Conservation (phyloP, 2,329 filamentous ascomycete species). For the Penicillium sp. region DNA sequence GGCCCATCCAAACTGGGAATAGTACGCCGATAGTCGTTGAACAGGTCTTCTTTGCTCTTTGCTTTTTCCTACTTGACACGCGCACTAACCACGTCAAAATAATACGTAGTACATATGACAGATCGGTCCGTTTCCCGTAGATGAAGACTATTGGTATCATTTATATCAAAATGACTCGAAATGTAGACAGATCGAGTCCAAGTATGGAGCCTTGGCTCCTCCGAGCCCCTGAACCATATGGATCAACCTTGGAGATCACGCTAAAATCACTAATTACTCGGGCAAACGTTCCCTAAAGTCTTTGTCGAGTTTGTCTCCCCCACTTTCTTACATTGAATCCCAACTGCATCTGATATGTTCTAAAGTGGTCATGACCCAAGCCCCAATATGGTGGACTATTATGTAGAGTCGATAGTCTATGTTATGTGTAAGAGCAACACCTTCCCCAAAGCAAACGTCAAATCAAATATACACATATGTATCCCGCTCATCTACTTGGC, state of each 20-base stretch:
- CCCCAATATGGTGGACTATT: background rate
- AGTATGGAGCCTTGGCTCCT: constrained; percentile 1
- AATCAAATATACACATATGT: constrained; percentile 4
- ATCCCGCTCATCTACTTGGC: constrained; percentile 14
- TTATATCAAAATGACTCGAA: background rate
- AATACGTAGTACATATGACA: background rate
- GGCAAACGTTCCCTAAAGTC: background rate
- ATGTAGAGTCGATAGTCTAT: constrained; percentile 11
- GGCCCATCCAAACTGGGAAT: constrained; percentile 10
- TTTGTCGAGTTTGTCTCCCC: background rate
- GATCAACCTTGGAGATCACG: constrained; percentile 6
- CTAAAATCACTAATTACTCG: background rate
- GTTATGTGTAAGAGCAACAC: constrained; percentile 10
- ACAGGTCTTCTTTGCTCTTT: background rate
- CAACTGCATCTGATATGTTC: constrained; percentile 6
- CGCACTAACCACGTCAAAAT: background rate
- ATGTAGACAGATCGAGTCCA: background rate
- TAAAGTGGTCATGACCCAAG: background rate
- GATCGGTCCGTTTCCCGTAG: background rate
- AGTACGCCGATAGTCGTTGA: constrained; percentile 4
- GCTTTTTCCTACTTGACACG: background rate
- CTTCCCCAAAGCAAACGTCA: background rate
- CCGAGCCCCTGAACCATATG: constrained; percentile 8
- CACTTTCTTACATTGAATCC: background rate
- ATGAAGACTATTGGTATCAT: background rate